Percentiles rank a stretch among this genome's conserved stretches.
Conservation (phyloP, 306 rosid genomes). For the Prunus mira region DNA sequence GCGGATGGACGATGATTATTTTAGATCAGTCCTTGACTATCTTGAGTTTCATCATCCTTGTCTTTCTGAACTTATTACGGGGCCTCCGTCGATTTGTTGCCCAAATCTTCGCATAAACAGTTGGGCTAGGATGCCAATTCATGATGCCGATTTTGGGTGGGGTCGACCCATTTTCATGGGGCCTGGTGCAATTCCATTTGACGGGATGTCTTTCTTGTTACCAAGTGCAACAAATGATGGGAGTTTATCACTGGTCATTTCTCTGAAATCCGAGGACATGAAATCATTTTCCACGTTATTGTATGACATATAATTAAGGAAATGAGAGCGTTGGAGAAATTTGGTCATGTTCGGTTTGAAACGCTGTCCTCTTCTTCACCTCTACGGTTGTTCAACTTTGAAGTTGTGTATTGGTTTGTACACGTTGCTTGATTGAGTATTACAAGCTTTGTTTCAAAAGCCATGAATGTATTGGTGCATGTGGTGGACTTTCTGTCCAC, state of each 20-base stretch:
- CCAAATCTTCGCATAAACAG: constrained; percentile 75
- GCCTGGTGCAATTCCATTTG: constrained; percentile 62
- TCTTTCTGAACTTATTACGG: constrained; percentile 51
- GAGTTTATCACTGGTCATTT: constrained; percentile 8
- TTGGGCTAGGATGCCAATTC: constrained; percentile 65
- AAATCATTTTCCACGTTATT: neutral
- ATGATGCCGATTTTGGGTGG: constrained; percentile 82
- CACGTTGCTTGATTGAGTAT: too few relatives aligned
- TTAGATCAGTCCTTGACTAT: constrained; percentile 62
- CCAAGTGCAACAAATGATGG: constrained; percentile 61
- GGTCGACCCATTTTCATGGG: constrained; percentile 79
- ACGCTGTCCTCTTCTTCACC: too few relatives aligned
- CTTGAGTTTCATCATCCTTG: constrained; percentile 55
- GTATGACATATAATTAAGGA: constrained; percentile 1
- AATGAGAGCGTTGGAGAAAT: neutral
- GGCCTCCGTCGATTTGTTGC: constrained; percentile 54
- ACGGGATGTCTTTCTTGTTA: constrained; percentile 56
- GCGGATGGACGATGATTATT: constrained; percentile 57
- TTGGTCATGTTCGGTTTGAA: neutral
- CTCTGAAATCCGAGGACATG: neutral
- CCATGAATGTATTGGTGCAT: too few relatives aligned
- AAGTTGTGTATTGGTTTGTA: too few relatives aligned
- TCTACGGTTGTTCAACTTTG: too few relatives aligned
- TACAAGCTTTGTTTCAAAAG: too few relatives aligned
- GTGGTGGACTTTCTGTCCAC: too few relatives aligned